phyloP scores from a whole-genome alignment of 306 rosid genomes.

The Quercus suber region DNA sequence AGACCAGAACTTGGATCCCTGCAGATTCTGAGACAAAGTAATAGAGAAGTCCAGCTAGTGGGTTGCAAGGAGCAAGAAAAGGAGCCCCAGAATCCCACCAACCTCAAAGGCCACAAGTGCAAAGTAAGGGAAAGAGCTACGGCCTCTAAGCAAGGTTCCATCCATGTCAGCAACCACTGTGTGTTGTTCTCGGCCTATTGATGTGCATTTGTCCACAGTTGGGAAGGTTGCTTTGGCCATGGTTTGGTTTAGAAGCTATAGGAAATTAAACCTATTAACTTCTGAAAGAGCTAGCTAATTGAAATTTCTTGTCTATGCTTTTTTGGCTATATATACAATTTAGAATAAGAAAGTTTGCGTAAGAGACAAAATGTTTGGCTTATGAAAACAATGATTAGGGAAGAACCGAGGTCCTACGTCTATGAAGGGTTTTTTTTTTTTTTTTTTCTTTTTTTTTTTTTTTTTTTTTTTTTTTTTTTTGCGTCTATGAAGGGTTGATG shows the following conservation, averaged over 20 bases:
- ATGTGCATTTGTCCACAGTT: slow-evolving; percentile 45
- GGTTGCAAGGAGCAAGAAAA: slow-evolving; percentile 38
- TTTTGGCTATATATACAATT: slow-evolving; percentile 8
- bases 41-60: slow-evolving; percentile 67
- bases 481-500: too few relatives aligned
- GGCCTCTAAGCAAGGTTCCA: slow-evolving; percentile 69
- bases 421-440: too few relatives aligned
- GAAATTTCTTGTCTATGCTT: neutral
- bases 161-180: slow-evolving; percentile 88
- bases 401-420: too few relatives aligned
- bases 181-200: slow-evolving; percentile 61
- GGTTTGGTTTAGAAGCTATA: neutral
- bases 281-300: neutral
- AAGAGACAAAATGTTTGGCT: too few relatives aligned
- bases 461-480: too few relatives aligned
- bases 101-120: slow-evolving; percentile 75
- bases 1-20: slow-evolving; percentile 65
- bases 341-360: too few relatives aligned
- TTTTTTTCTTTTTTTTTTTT: too few relatives aligned
- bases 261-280: neutral
- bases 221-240: slow-evolving; percentile 36
- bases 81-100: slow-evolving; percentile 66
- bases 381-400: too few relatives aligned
- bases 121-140: slow-evolving; percentile 83
- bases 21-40: slow-evolving; percentile 72